Base-by-base conservation (phyloP, 2,329 filamentous ascomycete genomes). In the Pleomassaria siparia region DNA sequence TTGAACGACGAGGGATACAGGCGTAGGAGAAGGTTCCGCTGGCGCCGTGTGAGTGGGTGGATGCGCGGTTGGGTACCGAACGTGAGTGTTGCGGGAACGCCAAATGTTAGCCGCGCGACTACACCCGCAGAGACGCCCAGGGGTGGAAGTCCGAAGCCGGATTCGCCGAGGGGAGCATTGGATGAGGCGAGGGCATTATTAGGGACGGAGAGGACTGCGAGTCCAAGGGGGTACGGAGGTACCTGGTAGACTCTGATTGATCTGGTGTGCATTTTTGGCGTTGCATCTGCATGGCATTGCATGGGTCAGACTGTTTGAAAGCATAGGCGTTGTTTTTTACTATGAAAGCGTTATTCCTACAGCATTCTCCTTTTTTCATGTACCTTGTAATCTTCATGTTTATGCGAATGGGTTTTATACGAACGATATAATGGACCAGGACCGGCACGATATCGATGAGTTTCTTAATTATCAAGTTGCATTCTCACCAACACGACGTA, bases 21-120 rank as follows among this genome's bases (percentile, higher is more conserved):
- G 16, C 50, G 56, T 40, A 45, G 60, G 24, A 69, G 66, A 47
- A 69, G 70, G 44, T 75, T 77, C 74, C 73, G 74, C 43, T 86
- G 82, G 83, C 72, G 75, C 32, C 71, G 75, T 22, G 81, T 85
- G 5, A 81, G 74, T 47, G 83, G 83, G 9, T 86, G 81, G 81
- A 84, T 86, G 82, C 75, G 82, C 49, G 83, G 83, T 2, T 86
- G 83, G 83, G 77, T 84, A 28, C 83, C 83, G 1, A 76, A 71
- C 44, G 70, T 77, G 21, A 72, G 69, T 50, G 71, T 72, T 7
- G 64, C 65, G 5, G 69, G 59, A 0, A 70, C 67, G 4, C 67
- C 67, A 3, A 64, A 54, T 37, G 58, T 51, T 0, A 67, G 63
- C 44, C 56, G 64, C 1, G 60, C 60, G 1, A 40, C 41, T 1